phyloP scores from a whole-genome alignment of 2,329 filamentous ascomycete genomes.

The Sporothrix globosa region DNA sequence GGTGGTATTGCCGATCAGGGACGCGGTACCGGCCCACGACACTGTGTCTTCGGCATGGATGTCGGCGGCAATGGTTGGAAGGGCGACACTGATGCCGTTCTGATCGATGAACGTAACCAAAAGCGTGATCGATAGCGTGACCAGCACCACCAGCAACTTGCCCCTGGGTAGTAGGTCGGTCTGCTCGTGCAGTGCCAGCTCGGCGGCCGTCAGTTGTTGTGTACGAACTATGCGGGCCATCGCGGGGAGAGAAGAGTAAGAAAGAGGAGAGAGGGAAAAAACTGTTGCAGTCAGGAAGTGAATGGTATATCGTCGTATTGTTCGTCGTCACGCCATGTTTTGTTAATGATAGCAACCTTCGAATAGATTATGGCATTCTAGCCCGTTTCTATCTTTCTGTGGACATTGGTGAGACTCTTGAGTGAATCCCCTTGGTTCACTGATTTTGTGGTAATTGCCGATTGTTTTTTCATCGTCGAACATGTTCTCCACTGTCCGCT shows the following conservation, averaged over 20 bases:
- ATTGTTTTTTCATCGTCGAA: background rate
- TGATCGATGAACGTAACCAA: conserved; percentile 62
- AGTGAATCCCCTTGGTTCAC: background rate
- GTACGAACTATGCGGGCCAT: background rate
- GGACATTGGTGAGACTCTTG: no score
- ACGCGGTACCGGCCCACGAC: conserved; percentile 58
- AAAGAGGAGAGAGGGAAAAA: background rate
- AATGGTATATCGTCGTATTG: background rate
- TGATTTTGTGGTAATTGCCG: background rate
- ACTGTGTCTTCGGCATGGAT: conserved; percentile 55
- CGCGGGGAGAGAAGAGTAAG: background rate
- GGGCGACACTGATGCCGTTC: conserved; percentile 55
- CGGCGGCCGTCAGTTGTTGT: conserved; percentile 28
- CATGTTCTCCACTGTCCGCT: background rate
- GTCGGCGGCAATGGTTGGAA: conserved; percentile 54
- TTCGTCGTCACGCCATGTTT: conserved; percentile 14
- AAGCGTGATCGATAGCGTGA: conserved; percentile 55
- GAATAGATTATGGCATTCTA: background rate
- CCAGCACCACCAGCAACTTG: conserved; percentile 56
- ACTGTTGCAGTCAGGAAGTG: no score
- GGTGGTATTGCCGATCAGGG: conserved; percentile 60
- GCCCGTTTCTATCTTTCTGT: conserved; percentile 4
- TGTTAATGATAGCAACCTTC: background rate
- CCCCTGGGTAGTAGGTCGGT: conserved; percentile 59
- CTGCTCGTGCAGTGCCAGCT: conserved; percentile 44